Conservation (phyloP, 2,329 filamentous ascomycete species). For the Colletotrichum incanum region DNA sequence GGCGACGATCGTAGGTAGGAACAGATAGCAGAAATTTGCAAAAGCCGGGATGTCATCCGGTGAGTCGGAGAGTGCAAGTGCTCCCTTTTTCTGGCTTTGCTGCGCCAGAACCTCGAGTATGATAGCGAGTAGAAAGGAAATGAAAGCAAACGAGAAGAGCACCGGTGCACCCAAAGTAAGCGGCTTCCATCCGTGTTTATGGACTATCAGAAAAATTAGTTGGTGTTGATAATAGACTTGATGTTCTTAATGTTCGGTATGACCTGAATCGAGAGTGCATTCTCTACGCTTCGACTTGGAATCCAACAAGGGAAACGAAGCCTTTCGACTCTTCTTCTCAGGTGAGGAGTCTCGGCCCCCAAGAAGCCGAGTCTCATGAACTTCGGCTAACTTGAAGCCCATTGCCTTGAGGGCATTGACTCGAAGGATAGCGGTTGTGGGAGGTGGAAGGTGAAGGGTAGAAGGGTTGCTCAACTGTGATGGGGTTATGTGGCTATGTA, state of each 20-base stretch:
- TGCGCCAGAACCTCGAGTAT: slow-evolving; percentile 62
- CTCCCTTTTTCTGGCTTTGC: slow-evolving; percentile 58
- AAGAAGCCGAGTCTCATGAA: slow-evolving; percentile 10
- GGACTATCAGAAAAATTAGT: slow-evolving; percentile 16
- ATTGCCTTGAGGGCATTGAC: slow-evolving; percentile 3
- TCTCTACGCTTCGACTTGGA: slow-evolving; percentile 2
- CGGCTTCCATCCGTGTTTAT: slow-evolving; percentile 55
- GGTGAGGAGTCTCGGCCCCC: background rate
- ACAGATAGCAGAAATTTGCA: slow-evolving; percentile 61
- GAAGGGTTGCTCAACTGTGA: background rate
- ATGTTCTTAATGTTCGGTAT: background rate
- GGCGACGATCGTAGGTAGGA: slow-evolving; percentile 68
- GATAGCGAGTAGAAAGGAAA: slow-evolving; percentile 58
- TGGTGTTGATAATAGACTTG: no score
- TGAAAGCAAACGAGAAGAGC: slow-evolving; percentile 53
- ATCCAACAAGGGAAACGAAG: slow-evolving; percentile 15
- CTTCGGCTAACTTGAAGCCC: slow-evolving; percentile 6
- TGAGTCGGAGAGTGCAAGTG: slow-evolving; percentile 51
- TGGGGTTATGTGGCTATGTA: background rate
- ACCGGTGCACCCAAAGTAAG: slow-evolving; percentile 54
- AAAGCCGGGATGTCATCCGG: slow-evolving; percentile 53
- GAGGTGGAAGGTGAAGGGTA: background rate
- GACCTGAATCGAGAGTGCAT: slow-evolving; percentile 32
- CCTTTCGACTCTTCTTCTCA: slow-evolving; percentile 5
- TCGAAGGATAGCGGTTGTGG: background rate